Evolutionary conservation across 2,329 filamentous ascomycete genomes (phyloP), one percentile per base, ranked within the genome.

Genomic region (Ascochyta lentis): DNA sequence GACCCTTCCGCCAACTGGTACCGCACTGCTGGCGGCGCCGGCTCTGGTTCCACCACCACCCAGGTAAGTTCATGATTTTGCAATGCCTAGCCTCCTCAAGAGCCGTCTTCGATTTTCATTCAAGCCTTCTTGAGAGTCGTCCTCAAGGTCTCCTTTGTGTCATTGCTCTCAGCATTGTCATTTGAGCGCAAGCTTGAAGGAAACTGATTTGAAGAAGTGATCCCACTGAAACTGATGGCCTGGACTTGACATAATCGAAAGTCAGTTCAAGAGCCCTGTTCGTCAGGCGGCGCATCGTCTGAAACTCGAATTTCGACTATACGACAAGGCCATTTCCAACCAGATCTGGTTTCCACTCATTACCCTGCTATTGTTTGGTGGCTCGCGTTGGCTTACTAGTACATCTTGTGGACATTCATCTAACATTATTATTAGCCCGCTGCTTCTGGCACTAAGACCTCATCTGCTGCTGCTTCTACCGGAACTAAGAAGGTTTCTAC

Each of bases 1-100:
- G 80, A 82, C 59, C 74, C 77, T 9, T 49, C 62, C 5, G 69
- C 61, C 31, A 82, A 82, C 69, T 82, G 80, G 80, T 82, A 82
- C 68, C 79, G 83, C 60, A 65, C 61, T 69, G 66, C 66, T 66
- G 68, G 47, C 40, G 64, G 80, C 38, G 63, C 62, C 47, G 51
- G 55, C 16, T 37, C 45, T 44, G 51, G 55, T 7, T 37, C 45
- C 26, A 23, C 35, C 9, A 42, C 38, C 27, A 54, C 55, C 31
- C 49, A 54, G 45, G 58, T 63, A 60, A 60, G 57, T 56, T 44
- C 16, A 47, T 44, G 35, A 49, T 60, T 50, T 47, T 43, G 12
- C 35, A 38, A 22, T 50, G 27, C 33, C 27, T 44, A 35, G 44
- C 23, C 51, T 49, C 56, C 34, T 56, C 41, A 39, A 52, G 44